A percentile compares a stretch with the other conserved stretches of the same genome.
These are phyloP conservation scores for Solanum neorickii DNA, from an alignment of 257 asterid species.

Conservation along the genomic window DNA sequence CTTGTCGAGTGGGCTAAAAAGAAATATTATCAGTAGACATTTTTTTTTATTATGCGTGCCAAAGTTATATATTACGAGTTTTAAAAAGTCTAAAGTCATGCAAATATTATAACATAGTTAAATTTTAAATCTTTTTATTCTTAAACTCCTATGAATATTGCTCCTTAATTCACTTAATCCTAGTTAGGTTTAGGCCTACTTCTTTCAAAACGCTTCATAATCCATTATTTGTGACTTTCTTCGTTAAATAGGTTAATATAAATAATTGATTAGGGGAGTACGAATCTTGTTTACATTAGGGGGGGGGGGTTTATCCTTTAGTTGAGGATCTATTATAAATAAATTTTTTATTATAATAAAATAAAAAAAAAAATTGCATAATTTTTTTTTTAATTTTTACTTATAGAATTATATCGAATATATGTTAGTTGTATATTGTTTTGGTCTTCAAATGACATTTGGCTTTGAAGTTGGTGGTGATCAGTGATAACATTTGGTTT, in stretches of 20 bases:
- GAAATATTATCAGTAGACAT: no score
- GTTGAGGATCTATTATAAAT: neutral
- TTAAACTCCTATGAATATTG: neutral
- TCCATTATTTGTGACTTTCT: neutral
- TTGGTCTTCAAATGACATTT: neutral
- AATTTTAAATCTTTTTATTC: no score
- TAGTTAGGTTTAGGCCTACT: neutral
- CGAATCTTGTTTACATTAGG: neutral
- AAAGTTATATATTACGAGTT: neutral
- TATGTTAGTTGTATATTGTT: neutral
- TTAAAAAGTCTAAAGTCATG: no score
- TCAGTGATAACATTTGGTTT: neutral
- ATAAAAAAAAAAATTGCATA: no score
- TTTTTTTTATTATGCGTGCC: neutral
- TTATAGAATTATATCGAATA: neutral
- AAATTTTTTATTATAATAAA: neutral
- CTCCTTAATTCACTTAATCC: neutral
- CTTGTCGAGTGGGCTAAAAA: no score
- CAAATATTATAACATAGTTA: no score
- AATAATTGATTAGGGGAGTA: neutral
- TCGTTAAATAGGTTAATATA: neutral
- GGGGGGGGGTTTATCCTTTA: neutral
- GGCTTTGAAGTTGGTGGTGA: neutral
- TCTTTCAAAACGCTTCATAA: neutral
- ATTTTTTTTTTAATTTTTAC: neutral